A percentile compares a stretch with the other conserved stretches of the same genome.
Conservation (phyloP, 495 filamentous ascomycete genomes). For the Penicillium paradoxum region DNA sequence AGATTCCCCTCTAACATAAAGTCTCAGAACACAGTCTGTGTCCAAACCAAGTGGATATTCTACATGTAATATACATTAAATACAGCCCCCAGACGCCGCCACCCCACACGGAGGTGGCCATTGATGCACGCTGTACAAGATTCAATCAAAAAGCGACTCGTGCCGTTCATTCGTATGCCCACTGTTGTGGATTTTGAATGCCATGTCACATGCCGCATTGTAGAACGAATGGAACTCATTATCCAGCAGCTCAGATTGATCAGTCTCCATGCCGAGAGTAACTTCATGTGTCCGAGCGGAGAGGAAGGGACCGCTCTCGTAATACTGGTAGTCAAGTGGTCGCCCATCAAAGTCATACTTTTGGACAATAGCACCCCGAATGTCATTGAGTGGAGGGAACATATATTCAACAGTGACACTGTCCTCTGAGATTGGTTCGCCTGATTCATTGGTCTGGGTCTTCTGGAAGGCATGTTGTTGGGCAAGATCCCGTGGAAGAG, state of each 20-base stretch:
- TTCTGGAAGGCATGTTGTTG: neutral
- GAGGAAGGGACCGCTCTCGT: slow-evolving; percentile 32
- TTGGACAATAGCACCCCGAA: slow-evolving; percentile 22
- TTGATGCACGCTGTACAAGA: slow-evolving; percentile 8
- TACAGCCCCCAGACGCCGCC: neutral
- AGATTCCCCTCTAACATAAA: too few species aligned
- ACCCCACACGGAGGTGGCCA: neutral
- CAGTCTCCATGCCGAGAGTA: slow-evolving; percentile 24
- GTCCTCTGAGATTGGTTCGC: slow-evolving; percentile 1
- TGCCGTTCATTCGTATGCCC: neutral
- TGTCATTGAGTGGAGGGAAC: slow-evolving; percentile 27
- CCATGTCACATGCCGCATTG: slow-evolving; percentile 32
- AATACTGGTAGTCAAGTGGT: slow-evolving; percentile 26
- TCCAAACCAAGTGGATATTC: neutral
- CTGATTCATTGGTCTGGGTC: neutral
- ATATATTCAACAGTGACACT: slow-evolving; percentile 31
- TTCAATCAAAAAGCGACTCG: neutral
- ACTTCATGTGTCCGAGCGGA: slow-evolving; percentile 26
- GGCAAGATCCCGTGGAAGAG: slow-evolving; percentile 22
- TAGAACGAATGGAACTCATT: slow-evolving; percentile 37
- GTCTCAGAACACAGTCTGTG: neutral
- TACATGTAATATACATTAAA: slow-evolving; percentile 7
- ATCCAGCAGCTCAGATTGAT: slow-evolving; percentile 8
- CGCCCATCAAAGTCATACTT: slow-evolving; percentile 29
- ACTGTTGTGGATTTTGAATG: slow-evolving; percentile 26